Evolutionary conservation across 305 asterid genomes (phyloP).

Genomic region (Fraxinus latifolia): DNA sequence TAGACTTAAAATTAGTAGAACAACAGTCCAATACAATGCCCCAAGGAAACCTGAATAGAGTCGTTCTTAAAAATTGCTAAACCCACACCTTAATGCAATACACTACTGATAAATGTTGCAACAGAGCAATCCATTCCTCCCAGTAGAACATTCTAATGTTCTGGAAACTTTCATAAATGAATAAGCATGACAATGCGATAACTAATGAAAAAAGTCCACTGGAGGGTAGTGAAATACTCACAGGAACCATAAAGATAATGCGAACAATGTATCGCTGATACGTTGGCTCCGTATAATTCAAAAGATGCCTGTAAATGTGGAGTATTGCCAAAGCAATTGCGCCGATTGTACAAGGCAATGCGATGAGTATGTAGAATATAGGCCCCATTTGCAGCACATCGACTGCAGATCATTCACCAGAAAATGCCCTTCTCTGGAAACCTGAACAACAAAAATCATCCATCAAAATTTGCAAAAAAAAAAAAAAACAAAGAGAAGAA

Average conservation of each 20-base stretch:
- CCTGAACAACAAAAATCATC: slow-evolving; percentile 14
- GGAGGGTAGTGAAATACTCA: slow-evolving; percentile 39
- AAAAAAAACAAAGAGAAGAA: background rate
- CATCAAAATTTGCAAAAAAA: background rate
- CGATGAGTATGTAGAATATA: slow-evolving; percentile 65
- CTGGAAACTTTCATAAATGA: background rate
- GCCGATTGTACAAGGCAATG: slow-evolving; percentile 84
- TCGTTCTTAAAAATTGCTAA: background rate
- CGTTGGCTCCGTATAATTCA: slow-evolving; percentile 96
- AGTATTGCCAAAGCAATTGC: slow-evolving; percentile 71
- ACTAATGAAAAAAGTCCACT: background rate
- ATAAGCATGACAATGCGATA: background rate
- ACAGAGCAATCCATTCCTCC: background rate
- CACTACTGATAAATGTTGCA: background rate
- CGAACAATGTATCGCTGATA: slow-evolving; percentile 96
- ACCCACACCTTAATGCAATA: background rate
- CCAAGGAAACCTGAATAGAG: background rate
- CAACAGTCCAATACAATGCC: background rate
- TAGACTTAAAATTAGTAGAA: background rate
- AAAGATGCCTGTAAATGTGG: slow-evolving; percentile 85
- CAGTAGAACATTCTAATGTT: background rate
- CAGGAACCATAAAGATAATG: slow-evolving; percentile 98
- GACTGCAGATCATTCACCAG: slow-evolving; percentile 24
- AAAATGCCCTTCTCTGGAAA: slow-evolving; percentile 16
- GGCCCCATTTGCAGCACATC: slow-evolving; percentile 63